Evolutionary conservation across 306 rosid species (phyloP).

Genomic region (Cajanus cajan): DNA sequence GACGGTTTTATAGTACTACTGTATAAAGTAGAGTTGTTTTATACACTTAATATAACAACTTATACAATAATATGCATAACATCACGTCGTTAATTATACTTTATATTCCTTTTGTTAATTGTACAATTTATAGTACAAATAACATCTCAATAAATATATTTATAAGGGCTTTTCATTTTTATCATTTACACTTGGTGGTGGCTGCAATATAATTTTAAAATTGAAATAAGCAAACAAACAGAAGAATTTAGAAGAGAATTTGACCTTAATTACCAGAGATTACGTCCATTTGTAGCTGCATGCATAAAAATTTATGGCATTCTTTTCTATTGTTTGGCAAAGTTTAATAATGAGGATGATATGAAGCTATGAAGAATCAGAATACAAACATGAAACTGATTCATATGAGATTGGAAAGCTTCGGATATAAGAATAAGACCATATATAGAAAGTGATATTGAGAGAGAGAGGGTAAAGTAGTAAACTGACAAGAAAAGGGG

Average conservation of each 20-base stretch:
- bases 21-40: too few relatives aligned
- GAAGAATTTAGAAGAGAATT: conserved; percentile 27
- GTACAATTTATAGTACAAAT: too few relatives aligned
- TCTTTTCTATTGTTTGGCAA: not conserved
- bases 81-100: too few relatives aligned
- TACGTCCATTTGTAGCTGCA: conserved; percentile 9
- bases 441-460: too few relatives aligned
- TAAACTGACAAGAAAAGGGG: too few relatives aligned
- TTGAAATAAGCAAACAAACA: not conserved
- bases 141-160: too few relatives aligned
- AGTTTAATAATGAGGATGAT: conserved; percentile 19
- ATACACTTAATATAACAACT: too few relatives aligned
- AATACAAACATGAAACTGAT: conserved; percentile 12
- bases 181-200: conserved; percentile 3
- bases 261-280: conserved; percentile 5
- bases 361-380: not conserved
- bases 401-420: not conserved
- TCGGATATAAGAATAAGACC: too few relatives aligned
- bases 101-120: too few relatives aligned
- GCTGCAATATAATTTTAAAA: not conserved
- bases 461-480: too few relatives aligned
- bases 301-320: not conserved
- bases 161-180: not conserved
- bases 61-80: too few relatives aligned
- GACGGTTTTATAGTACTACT: not conserved